Base-by-base conservation (phyloP, 2,329 filamentous ascomycete genomes). In the Aureobasidium sp. region DNA sequence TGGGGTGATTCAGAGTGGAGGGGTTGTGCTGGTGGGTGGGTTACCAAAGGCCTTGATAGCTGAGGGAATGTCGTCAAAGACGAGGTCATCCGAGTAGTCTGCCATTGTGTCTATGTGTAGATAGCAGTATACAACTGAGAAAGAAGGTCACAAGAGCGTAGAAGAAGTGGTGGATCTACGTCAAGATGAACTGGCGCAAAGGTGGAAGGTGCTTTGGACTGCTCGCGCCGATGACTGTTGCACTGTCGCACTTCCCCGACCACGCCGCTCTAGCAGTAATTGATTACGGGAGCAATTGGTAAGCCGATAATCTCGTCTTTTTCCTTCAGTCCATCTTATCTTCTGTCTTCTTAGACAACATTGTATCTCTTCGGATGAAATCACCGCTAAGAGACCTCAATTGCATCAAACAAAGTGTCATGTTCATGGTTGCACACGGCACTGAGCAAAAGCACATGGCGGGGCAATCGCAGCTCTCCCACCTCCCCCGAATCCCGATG, bases 31-130 rank as follows among this genome's bases (percentile, higher is more conserved):
- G 16, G 48, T 55, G 42, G 63, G 15, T 8, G 6, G n/a, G 7
- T 32, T 64, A 75, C 74, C 73, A 59, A 76, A 73, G 39, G 74
- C 73, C 62, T 68, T 65, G 63, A 76, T 72, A 34, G 73, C 70
- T 60, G 75, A 72, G 63, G 73, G 71, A 68, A 76, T 76, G 47
- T 72, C 71, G 69, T 74, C 73, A 67, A 76, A 76, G 34, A 55
- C 48, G 59, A 57, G 63, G 25, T 63, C 58, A n/a, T 15, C 15
- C 3, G 55, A 59, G 44, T 47, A 10, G 39, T 54, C 50, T 50
- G 59, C 59, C 59, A 61, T 61, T 44, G 48, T 4, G 5, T 36
- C 6, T 45, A 11, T 57, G n/a, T 37, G n/a, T 55, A n/a, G 6
- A 10, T 21, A 21, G 21, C 5, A 27, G 8, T 29, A 54, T 42